phyloP scores from a whole-genome alignment of 768 basidiomycete genomes.

The Cystofilobasidium ferigula region DNA sequence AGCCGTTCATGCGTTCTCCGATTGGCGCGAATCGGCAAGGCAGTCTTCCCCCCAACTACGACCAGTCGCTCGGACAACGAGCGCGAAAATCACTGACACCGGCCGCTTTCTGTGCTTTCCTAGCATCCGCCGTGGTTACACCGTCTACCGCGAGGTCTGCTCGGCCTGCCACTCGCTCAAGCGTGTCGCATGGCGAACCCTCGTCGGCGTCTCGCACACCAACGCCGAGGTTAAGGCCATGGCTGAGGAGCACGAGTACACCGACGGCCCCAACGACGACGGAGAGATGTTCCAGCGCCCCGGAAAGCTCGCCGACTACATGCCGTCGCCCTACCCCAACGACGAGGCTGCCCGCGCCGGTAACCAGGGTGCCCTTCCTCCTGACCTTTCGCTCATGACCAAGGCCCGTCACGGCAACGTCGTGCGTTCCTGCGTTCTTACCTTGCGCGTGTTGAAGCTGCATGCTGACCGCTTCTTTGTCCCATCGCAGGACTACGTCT shows the following conservation, averaged over 20 bases:
- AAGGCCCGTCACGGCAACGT: slow-evolving; percentile 96
- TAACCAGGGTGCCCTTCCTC: slow-evolving; percentile 90
- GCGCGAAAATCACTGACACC: not conserved
- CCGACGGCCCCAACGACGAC: slow-evolving; percentile 83
- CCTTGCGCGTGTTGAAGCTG: not conserved
- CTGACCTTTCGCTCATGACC: slow-evolving; percentile 90
- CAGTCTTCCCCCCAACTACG: too few relatives aligned
- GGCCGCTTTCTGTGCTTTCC: not conserved
- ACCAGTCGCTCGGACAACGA: too few relatives aligned
- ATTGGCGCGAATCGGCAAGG: too few relatives aligned
- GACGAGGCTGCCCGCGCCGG: slow-evolving; percentile 91
- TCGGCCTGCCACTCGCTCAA: slow-evolving; percentile 98
- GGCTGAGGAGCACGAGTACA: slow-evolving; percentile 96
- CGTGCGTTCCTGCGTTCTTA: slow-evolving; percentile 47
- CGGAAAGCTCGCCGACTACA: slow-evolving; percentile 94
- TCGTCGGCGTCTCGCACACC: slow-evolving; percentile 95
- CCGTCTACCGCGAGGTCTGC: slow-evolving; percentile 98
- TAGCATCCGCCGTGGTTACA: slow-evolving; percentile 89
- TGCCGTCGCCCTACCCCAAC: slow-evolving; percentile 90
- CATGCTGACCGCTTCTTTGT: slow-evolving; percentile 1
- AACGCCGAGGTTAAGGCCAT: slow-evolving; percentile 75
- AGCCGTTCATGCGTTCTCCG: too few relatives aligned
- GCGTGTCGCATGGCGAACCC: slow-evolving; percentile 98
- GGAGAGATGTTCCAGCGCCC: slow-evolving; percentile 99
- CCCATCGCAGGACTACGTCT: slow-evolving; percentile 73